Base-by-base conservation (phyloP, 139 green algal genomes). In the Volvox reticuliferus region DNA sequence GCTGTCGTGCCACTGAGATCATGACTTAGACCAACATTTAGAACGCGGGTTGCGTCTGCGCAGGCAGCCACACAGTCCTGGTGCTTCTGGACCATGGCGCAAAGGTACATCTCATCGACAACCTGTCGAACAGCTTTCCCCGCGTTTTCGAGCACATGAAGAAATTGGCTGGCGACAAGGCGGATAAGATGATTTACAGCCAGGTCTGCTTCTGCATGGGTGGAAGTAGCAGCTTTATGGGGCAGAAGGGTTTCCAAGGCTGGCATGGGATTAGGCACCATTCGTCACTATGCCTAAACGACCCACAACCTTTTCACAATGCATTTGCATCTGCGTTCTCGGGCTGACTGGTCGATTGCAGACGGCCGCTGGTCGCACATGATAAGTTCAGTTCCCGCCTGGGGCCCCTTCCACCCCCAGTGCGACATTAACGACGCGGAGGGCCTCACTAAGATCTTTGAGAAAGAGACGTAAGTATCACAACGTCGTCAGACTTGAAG, bases 31-130 rank as follows among this genome's bases (percentile, higher is more conserved):
- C 5, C 44, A 55, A 55, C 44, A 55, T 55, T 5, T 55, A 9
- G 44, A 55, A 55, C 44, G 5, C 44, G 44, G 44, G 5, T 55
- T 9, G 44, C 9, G 44, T 55, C 44, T 55, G 44, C 62, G 77
- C 95, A 98, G 98, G 96, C 26, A 98, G 94, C 84, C 98, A 99
- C 93, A 99, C 98, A 2, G 96, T 96, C 12, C 91, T 99, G 67
- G 91, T 89, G 55, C 93, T 99, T 67, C 91, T 99, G 79, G 95
- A 99, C 26, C 86, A 97, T 82, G 97, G 96, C 19, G 97, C 94
- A 88, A 95, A 91, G 2, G 97, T 99, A 17, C 96, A 95, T 20
- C 93, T 99, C 17, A 96, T 99, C 17, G 98, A 99, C 94, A 99
- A 99, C 94, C 91, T 99, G 20, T 96, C 97, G 93, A 99, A 99